phyloP scores from a whole-genome alignment of 129 eudicot species.

The Flaveria linearis region DNA sequence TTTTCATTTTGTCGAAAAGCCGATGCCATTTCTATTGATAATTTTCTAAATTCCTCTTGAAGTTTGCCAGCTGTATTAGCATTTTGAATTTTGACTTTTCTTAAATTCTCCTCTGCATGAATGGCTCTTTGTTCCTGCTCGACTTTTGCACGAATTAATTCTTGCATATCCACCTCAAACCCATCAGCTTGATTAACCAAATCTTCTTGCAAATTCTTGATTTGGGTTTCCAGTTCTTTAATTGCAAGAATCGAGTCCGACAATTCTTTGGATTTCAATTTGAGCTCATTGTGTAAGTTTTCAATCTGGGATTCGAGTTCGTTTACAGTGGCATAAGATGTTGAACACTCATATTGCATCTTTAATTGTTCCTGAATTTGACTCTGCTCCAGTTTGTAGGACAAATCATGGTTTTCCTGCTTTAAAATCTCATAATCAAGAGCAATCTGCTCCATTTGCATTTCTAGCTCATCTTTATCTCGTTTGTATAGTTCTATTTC shows the following conservation, averaged over 20 bases:
- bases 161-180: constrained; percentile 79
- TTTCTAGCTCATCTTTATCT: constrained; percentile 86
- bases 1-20: constrained; percentile 81
- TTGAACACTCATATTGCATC: constrained; percentile 84
- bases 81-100: constrained; percentile 69
- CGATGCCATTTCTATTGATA: constrained; percentile 80
- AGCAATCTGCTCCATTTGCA: constrained; percentile 95
- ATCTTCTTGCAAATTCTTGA: constrained; percentile 70
- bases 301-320: constrained; percentile 64
- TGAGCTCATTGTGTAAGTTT: constrained; percentile 49
- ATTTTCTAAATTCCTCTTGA: constrained; percentile 84
- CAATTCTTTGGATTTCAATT: constrained; percentile 44
- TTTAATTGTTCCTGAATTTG: constrained; percentile 78
- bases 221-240: constrained; percentile 58
- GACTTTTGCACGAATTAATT: constrained; percentile 58
- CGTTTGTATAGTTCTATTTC: constrained; percentile 78
- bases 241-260: constrained; percentile 39
- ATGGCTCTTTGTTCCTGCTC: constrained; percentile 87
- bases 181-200: constrained; percentile 66
- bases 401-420: constrained; percentile 85
- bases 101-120: constrained; percentile 70
- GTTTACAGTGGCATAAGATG: constrained; percentile 44
- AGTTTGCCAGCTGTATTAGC: constrained; percentile 76
- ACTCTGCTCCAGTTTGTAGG: constrained; percentile 69
- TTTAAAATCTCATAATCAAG: constrained; percentile 90